These are phyloP conservation scores for Ochromonas danica DNA, from an alignment of 108 stramenopile species.

Conservation along the genomic window DNA sequence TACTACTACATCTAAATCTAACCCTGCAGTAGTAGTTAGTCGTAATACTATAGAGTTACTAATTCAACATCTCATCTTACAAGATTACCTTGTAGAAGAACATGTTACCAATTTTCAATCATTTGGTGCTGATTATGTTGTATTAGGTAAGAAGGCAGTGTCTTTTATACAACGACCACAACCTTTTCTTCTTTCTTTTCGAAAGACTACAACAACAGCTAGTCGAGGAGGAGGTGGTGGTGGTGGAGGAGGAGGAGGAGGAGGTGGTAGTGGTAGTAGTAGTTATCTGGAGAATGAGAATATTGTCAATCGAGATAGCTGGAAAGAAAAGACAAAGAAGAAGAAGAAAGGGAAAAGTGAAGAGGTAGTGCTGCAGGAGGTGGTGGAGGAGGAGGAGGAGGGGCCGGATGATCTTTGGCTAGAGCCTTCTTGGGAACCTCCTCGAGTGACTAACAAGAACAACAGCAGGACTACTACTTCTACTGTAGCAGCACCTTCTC, in stretches of 20 bases:
- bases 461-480: too few relatives aligned
- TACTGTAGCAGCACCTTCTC: too few relatives aligned
- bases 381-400: too few relatives aligned
- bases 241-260: not conserved
- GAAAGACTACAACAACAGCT: not conserved
- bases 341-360: too few relatives aligned
- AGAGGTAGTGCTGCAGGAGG: too few relatives aligned
- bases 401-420: too few relatives aligned
- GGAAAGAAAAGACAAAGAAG: not conserved
- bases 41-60: not conserved
- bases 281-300: not conserved
- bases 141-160: not conserved
- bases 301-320: not conserved
- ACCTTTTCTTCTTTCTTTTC: not conserved
- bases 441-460: not conserved
- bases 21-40: not conserved
- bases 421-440: too few relatives aligned
- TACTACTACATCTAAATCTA: not conserved
- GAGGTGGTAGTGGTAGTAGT: not conserved
- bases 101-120: not conserved
- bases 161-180: not conserved
- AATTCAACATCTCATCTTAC: conserved; percentile 1
- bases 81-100: conserved; percentile 13
- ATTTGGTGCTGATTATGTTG: conserved; percentile 30
- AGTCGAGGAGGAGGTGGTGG: not conserved